Evolutionary conservation across 805 yeast genomes (phyloP).

Genomic region (Lipomyces spencermartinsiae): DNA sequence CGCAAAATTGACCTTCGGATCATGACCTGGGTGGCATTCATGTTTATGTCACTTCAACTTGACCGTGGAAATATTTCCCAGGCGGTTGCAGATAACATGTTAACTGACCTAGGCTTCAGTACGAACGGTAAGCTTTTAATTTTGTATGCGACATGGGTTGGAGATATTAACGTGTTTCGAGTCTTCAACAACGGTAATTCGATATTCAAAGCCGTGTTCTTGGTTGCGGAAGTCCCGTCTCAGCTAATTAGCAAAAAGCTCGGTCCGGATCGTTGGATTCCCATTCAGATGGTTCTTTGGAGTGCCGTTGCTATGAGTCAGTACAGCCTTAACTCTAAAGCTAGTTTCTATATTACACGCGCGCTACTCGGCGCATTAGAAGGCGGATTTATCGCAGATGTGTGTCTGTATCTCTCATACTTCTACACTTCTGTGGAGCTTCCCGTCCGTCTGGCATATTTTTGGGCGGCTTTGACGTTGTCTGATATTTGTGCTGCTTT

Average conservation of each 20-base stretch:
- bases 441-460: constrained; percentile 61
- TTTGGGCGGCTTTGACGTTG: constrained; percentile 61
- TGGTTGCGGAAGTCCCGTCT: constrained; percentile 66
- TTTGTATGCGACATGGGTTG: not conserved
- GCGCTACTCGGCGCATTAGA: constrained; percentile 61
- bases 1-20: constrained; percentile 62
- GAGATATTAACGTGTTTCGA: not conserved
- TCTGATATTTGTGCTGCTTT: constrained; percentile 56
- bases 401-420: constrained; percentile 67
- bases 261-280: constrained; percentile 68
- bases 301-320: constrained; percentile 60
- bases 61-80: constrained; percentile 63
- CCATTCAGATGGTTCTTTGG: constrained; percentile 61
- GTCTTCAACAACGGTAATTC: constrained; percentile 63
- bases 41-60: constrained; percentile 63
- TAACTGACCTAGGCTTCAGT: constrained; percentile 56
- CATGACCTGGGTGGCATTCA: constrained; percentile 58
- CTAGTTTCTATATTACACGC: constrained; percentile 54
- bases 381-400: constrained; percentile 74
- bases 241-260: constrained; percentile 64
- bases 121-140: constrained; percentile 48
- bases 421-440: constrained; percentile 66
- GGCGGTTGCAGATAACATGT: constrained; percentile 60
- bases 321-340: constrained; percentile 49
- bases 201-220: constrained; percentile 57